Evolutionary conservation across 1,284 basidiomycete species (phyloP).

Genomic region (Rhodotorula sp.): DNA sequence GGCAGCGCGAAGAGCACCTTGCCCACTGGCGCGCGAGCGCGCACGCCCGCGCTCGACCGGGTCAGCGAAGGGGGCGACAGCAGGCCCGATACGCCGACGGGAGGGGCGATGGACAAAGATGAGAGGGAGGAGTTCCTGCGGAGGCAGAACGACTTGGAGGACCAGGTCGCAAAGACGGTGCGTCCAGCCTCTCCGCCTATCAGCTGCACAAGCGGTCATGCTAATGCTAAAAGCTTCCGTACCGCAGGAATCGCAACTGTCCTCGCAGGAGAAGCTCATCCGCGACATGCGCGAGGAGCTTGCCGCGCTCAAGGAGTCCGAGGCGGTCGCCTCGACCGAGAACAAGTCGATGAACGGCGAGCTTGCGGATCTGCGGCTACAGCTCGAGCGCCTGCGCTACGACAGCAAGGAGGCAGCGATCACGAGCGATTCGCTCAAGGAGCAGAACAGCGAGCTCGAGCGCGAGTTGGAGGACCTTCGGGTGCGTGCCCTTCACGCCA

Average conservation of each 20-base stretch:
- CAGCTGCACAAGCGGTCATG: no score
- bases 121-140: slow-evolving; percentile 96
- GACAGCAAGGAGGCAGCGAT: slow-evolving; percentile 94
- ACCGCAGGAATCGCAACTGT: slow-evolving; percentile 69
- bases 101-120: slow-evolving; percentile 77
- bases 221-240: no score
- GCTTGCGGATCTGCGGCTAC: slow-evolving; percentile 85
- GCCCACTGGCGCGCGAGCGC: slow-evolving; percentile 49
- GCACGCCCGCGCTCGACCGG: slow-evolving; percentile 56
- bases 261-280: slow-evolving; percentile 66
- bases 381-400: slow-evolving; percentile 88
- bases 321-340: slow-evolving; percentile 75
- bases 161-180: slow-evolving; percentile 81
- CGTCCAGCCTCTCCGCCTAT: slow-evolving; percentile 19
- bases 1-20: slow-evolving; percentile 51
- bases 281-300: slow-evolving; percentile 70
- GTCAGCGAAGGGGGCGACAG: slow-evolving; percentile 52
- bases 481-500: slow-evolving; percentile 46
- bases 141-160: slow-evolving; percentile 94
- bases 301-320: slow-evolving; percentile 81
- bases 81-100: slow-evolving; percentile 81
- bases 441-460: slow-evolving; percentile 87
- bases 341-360: slow-evolving; percentile 80
- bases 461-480: slow-evolving; percentile 83
- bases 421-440: slow-evolving; percentile 93